phyloP scores from a whole-genome alignment of 345 rosid genomes.

The Acer campestre region DNA sequence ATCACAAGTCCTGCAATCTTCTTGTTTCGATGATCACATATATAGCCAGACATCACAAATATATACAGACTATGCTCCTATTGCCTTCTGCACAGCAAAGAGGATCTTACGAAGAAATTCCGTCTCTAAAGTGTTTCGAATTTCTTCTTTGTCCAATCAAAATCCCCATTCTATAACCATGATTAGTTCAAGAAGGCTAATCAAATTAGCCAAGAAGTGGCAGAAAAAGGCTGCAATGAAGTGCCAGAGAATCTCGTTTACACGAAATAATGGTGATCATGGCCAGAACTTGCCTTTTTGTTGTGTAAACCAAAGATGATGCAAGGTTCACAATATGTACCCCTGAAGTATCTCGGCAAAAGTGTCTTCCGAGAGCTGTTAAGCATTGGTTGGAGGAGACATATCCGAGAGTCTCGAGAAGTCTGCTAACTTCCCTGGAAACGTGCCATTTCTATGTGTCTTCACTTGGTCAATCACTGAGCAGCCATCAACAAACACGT shows the following conservation, averaged over 20 bases:
- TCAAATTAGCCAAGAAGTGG: conserved; percentile 26
- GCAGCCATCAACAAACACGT: conserved; percentile 2
- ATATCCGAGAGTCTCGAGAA: conserved; percentile 31
- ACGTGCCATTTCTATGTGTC: neutral
- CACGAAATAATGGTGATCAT: neutral
- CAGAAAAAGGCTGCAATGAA: conserved; percentile 7
- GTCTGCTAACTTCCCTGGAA: conserved; percentile 19
- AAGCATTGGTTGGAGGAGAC: conserved; percentile 11
- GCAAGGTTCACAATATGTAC: conserved; percentile 19
- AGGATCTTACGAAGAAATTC: neutral
- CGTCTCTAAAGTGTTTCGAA: neutral
- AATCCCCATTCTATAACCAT: conserved; percentile 1
- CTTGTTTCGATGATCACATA: conserved; percentile 9
- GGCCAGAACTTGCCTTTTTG: conserved; percentile 8
- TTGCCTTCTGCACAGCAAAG: neutral
- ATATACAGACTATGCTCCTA: neutral
- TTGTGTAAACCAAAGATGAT: conserved; percentile 22
- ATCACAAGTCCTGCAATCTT: no score
- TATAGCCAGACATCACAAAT: neutral
- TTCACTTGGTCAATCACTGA: neutral
- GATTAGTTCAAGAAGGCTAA: conserved; percentile 23
- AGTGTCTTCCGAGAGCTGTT: conserved; percentile 9
- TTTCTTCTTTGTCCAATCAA: neutral
- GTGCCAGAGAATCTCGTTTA: conserved; percentile 7
- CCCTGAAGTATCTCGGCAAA: conserved; percentile 26